Base-by-base conservation (phyloP, 129 eudicot genomes). In the Deinandra increscens region DNA sequence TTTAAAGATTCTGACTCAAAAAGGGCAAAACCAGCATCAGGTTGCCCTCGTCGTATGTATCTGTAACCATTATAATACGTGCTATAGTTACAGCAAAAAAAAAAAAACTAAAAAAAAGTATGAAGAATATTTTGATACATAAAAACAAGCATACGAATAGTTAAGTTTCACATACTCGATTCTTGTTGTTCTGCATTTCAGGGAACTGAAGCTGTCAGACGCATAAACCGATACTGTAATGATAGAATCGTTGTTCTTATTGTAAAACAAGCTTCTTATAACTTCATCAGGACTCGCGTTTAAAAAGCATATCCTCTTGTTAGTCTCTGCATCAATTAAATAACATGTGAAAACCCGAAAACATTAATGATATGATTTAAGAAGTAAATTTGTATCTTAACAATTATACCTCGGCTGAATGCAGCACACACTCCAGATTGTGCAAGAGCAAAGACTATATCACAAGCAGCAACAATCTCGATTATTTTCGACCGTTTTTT, bases 381-480 rank as follows among this genome's bases (percentile, higher is more conserved):
- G 9, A 39, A 22, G 26, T 39, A 1, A 13, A 33, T 9, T 36
- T 29, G 31, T 42, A 15, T 20, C 38, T 37, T 38, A 34, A 64
- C 3, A 17, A 44, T 7, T 45, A 34, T 70, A 91, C 97, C 97
- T 81, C 97, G 82, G 75, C 96, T 87, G 75, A 91, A 91, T 41
- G 96, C 97, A 59, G 96, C 97, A 85, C 97, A 91, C 29, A 91
- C 85, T 45, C 97, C 97, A 45, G 93, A 91, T 62, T 91, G 97
- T 19, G 95, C 93, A 60, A 91, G 97, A 38, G 97, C 95, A 84
- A 91, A 91, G 49, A 91, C 93, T 19, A 88, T 85, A 66, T 91
- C 97, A 80, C 80, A 88, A 15, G 97, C 97, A 63, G 97, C 95
- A 36, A 91, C 97, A 68, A 91, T 88, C 75, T 91, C 96, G 43